Percentiles rank a stretch among this genome's conserved stretches.
phyloP scores from a whole-genome alignment of 805 yeast species.

The Cyberlindnera mrakii region DNA sequence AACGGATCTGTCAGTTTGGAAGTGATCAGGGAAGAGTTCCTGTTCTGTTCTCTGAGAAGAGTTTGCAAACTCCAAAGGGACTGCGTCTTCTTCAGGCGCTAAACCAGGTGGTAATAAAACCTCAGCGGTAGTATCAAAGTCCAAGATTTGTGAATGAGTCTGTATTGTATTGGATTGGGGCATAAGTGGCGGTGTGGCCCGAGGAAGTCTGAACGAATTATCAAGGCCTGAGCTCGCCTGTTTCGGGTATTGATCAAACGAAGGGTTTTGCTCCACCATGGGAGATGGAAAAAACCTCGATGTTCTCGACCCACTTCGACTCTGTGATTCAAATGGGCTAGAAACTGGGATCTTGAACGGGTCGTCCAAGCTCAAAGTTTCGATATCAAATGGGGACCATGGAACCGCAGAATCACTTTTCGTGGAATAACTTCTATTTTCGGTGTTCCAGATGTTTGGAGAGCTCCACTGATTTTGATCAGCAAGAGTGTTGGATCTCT shows the following conservation, averaged over 20 bases:
- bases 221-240: slow-evolving; percentile 4
- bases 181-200: neutral
- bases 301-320: slow-evolving; percentile 8
- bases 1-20: neutral
- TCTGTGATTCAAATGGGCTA: slow-evolving; percentile 1
- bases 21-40: slow-evolving; percentile 9
- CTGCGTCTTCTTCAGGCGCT: neutral
- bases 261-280: slow-evolving; percentile 12
- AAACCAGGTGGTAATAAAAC: neutral
- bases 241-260: slow-evolving; percentile 12
- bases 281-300: slow-evolving; percentile 25
- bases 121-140: neutral
- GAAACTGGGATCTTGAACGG: slow-evolving; percentile 5
- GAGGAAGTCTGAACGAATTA: neutral
- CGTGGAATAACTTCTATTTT: slow-evolving; percentile 21
- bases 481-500: neutral
- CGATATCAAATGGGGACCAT: slow-evolving; percentile 24
- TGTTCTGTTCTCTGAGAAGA: slow-evolving; percentile 6
- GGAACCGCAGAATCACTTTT: slow-evolving; percentile 22
- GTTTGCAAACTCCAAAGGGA: neutral
- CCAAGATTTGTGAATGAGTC: neutral
- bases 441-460: slow-evolving; percentile 21
- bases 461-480: slow-evolving; percentile 14
- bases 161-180: slow-evolving; percentile 1
- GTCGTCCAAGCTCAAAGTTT: slow-evolving; percentile 16